Percentiles rank a stretch among this genome's conserved stretches.
phyloP scores from a whole-genome alignment of 2,329 filamentous ascomycete genomes.

The Curvularia sp. region DNA sequence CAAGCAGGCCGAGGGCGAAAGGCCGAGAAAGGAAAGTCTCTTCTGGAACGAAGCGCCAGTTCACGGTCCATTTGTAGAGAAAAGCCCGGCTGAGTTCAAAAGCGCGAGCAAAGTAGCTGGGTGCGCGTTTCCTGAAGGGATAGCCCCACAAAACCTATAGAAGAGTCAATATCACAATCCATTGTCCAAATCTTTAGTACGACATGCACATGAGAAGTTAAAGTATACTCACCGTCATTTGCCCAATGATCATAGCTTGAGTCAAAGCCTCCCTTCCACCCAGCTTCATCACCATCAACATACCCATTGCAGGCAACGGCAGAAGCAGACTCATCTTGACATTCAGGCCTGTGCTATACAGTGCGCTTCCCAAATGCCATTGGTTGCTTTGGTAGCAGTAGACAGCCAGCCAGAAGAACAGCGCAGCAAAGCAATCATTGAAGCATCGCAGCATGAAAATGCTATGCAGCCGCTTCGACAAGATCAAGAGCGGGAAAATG shows the following conservation, averaged over 20 bases:
- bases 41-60: slow-evolving; percentile 95
- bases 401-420: slow-evolving; percentile 84
- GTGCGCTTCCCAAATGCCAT: slow-evolving; percentile 75
- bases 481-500: slow-evolving; percentile 80
- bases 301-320: slow-evolving; percentile 78
- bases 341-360: slow-evolving; percentile 82
- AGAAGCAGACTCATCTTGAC: slow-evolving; percentile 94
- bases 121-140: slow-evolving; percentile 72
- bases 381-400: slow-evolving; percentile 74
- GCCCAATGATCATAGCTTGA: slow-evolving; percentile 73
- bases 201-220: slow-evolving; percentile 1
- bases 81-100: slow-evolving; percentile 93
- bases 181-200: not conserved
- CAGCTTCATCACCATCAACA: slow-evolving; percentile 75
- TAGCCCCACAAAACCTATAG: slow-evolving; percentile 60
- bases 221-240: slow-evolving; percentile 71
- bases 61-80: slow-evolving; percentile 98
- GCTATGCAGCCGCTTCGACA: slow-evolving; percentile 92
- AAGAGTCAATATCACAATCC: slow-evolving; percentile 17
- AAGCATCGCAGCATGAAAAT: slow-evolving; percentile 92
- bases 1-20: slow-evolving; percentile 73
- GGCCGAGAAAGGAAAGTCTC: slow-evolving; percentile 73
- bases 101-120: slow-evolving; percentile 78
- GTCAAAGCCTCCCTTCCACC: slow-evolving; percentile 71
- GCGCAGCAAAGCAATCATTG: slow-evolving; percentile 89